phyloP scores from a whole-genome alignment of 1,284 basidiomycete species.

The Calocybe gambosa region DNA sequence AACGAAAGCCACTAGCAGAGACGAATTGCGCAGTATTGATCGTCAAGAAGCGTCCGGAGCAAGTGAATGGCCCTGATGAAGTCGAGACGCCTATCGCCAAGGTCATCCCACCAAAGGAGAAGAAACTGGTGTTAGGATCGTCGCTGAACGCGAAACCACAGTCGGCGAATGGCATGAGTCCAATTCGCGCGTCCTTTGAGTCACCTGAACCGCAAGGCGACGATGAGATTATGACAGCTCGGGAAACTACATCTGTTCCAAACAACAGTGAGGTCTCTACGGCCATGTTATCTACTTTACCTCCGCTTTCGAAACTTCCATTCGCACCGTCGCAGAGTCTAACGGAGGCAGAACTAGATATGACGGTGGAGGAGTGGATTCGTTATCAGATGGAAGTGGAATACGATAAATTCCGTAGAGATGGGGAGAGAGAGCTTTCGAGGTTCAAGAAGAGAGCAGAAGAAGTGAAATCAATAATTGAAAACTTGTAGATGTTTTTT shows the following conservation, averaged over 20 bases:
- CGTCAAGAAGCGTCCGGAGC: not conserved
- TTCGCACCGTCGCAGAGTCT: constrained; percentile 37
- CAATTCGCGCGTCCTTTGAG: not conserved
- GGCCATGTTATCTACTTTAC: constrained; percentile 15
- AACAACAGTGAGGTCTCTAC: not conserved
- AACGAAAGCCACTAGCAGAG: not conserved
- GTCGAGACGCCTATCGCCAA: not conserved
- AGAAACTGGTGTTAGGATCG: not conserved
- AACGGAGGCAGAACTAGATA: constrained; percentile 56
- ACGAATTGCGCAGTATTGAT: not conserved
- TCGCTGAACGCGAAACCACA: not conserved
- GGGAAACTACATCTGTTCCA: constrained; percentile 1
- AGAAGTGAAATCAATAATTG: constrained; percentile 43
- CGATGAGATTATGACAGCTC: constrained; percentile 10
- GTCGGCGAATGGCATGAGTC: not conserved
- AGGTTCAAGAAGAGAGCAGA: constrained; percentile 54
- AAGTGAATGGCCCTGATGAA: not conserved
- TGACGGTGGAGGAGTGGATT: constrained; percentile 78
- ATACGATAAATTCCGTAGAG: constrained; percentile 53
- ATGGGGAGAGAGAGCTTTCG: constrained; percentile 55
- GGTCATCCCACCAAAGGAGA: not conserved
- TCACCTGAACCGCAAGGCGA: constrained; percentile 2
- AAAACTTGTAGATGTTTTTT: constrained; percentile 27
- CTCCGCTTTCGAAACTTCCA: constrained; percentile 34
- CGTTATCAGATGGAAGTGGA: constrained; percentile 61